These are phyloP conservation scores for Endocalyx cinctus DNA, from an alignment of 2,329 filamentous ascomycete species.

Conservation along the genomic window DNA sequence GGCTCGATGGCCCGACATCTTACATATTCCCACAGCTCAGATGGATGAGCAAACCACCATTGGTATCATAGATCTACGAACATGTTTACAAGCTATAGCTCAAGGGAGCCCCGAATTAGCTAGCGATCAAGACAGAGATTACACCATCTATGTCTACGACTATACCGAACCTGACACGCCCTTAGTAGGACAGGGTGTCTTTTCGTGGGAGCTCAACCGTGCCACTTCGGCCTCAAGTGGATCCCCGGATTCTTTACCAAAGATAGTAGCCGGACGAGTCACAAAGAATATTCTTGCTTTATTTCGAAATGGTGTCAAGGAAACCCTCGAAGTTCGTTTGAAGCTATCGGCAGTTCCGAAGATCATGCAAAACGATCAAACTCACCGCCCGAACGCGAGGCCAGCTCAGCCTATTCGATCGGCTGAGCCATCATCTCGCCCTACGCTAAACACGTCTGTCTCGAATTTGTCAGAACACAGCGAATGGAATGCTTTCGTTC, in stretches of 20 bases:
- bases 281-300: constrained; percentile 80
- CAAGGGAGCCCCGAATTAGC: constrained; percentile 81
- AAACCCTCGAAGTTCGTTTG: constrained; percentile 90
- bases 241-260: constrained; percentile 40
- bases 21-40: constrained; percentile 74
- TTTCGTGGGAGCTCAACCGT: constrained; percentile 75
- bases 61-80: constrained; percentile 80
- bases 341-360: constrained; percentile 75
- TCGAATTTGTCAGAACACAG: constrained; percentile 57
- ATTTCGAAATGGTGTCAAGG: constrained; percentile 76
- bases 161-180: constrained; percentile 94
- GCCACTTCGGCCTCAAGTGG: constrained; percentile 16
- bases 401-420: constrained; percentile 10
- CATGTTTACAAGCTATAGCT: constrained; percentile 78
- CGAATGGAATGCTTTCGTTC: constrained; percentile 75
- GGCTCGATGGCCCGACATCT: constrained; percentile 73
- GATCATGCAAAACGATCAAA: constrained; percentile 26
- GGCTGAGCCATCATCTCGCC: too few relatives aligned
- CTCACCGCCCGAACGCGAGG: constrained; percentile 13
- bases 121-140: constrained; percentile 68
- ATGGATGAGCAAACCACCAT: constrained; percentile 78
- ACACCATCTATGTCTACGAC: constrained; percentile 95
- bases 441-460: constrained; percentile 19
- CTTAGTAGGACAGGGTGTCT: constrained; percentile 89
- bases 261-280: constrained; percentile 83